Conservation (phyloP, 768 basidiomycete species). For the Boletus rubropictus region DNA sequence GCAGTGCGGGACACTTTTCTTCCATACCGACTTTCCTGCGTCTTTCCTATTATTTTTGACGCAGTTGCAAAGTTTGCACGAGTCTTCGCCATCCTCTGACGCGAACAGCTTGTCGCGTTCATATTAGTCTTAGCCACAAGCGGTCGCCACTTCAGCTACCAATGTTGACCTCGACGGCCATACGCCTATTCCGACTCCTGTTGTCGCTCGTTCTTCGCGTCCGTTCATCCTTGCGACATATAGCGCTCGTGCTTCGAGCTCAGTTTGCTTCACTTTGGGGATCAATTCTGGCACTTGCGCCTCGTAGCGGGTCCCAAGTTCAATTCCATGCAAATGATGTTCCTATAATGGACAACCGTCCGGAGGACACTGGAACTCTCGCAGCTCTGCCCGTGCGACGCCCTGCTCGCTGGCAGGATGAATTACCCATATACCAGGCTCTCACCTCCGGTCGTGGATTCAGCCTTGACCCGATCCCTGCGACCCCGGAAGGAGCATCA, state of each 20-base stretch:
- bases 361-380: not conserved
- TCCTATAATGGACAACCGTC: not conserved
- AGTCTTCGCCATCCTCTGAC: too few relatives aligned
- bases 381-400: not conserved
- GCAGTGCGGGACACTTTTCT: too few relatives aligned
- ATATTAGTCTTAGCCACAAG: too few relatives aligned
- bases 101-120: too few relatives aligned
- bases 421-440: not conserved
- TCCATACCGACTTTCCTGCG: too few relatives aligned
- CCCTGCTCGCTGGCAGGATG: not conserved
- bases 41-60: too few relatives aligned
- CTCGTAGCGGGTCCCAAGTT: not conserved
- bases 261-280: conserved; percentile 5
- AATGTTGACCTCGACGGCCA: not conserved
- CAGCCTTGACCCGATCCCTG: not conserved
- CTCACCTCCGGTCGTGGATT: not conserved
- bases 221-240: not conserved
- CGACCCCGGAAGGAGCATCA: conserved; percentile 10
- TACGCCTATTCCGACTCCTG: not conserved
- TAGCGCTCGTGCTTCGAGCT: conserved; percentile 1
- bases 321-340: not conserved
- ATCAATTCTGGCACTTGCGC: not conserved
- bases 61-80: too few relatives aligned
- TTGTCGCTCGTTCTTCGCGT: conserved; percentile 8
- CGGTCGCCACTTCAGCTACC: not conserved